A percentile compares a stretch with the other conserved stretches of the same genome.
Conservation (phyloP, 352 stramenopile genomes). For the Pelagophyceae sp. region DNA sequence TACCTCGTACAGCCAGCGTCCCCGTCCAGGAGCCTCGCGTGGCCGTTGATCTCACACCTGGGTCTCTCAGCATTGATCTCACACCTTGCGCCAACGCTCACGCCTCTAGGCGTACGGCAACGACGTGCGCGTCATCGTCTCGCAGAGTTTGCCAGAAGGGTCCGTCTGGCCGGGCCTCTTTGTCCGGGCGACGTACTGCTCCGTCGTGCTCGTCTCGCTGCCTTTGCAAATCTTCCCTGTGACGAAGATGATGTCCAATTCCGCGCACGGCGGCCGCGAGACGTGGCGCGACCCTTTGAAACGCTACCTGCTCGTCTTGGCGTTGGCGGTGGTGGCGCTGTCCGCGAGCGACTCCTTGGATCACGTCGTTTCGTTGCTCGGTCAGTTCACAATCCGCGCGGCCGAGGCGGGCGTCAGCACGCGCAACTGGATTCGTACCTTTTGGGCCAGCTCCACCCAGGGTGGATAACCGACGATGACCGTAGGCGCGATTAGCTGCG, state of each 20-base stretch:
- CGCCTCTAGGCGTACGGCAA: neutral
- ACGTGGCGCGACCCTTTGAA: neutral
- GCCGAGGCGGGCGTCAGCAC: too few species aligned
- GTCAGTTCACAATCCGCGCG: too few species aligned
- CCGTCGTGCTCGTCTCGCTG: neutral
- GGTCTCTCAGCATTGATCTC: too few species aligned
- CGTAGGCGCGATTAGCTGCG: neutral
- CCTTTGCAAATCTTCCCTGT: neutral
- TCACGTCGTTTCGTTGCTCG: constrained; percentile 5
- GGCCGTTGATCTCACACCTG: too few species aligned
- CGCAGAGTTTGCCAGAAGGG: neutral
- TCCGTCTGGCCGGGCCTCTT: neutral
- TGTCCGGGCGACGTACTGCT: neutral
- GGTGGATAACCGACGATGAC: too few species aligned
- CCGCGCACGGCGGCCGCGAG: neutral
- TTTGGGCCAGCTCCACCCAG: too few species aligned
- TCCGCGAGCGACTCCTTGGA: neutral
- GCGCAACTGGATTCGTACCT: too few species aligned
- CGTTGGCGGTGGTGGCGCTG: neutral
- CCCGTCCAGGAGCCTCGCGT: too few species aligned
- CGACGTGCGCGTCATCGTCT: neutral
- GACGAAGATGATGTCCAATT: neutral
- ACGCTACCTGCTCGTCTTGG: neutral
- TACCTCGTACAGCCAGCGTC: too few species aligned
- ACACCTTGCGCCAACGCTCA: too few species aligned